phyloP scores from a whole-genome alignment of 768 basidiomycete genomes.

The Guyanaporus albipodus region DNA sequence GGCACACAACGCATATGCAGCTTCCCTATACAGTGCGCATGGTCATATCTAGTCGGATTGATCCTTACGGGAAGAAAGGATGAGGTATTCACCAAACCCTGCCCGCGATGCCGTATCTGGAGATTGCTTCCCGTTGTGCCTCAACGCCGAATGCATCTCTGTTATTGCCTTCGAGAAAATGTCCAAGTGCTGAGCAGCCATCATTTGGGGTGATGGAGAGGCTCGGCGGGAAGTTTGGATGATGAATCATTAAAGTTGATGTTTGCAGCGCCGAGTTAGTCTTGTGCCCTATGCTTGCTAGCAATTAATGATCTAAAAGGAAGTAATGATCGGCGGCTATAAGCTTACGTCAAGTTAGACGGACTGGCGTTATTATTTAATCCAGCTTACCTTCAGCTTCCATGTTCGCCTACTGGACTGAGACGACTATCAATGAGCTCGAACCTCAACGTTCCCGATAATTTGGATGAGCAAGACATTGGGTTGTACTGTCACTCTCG shows the following conservation, averaged over 20 bases:
- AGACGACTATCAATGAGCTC: slow-evolving; percentile 15
- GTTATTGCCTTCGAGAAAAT: neutral
- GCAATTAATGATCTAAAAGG: too few species aligned
- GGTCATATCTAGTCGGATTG: neutral
- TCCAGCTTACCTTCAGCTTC: slow-evolving; percentile 2
- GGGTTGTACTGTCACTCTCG: slow-evolving; percentile 23
- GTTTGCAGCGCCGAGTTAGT: too few species aligned
- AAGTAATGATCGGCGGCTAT: too few species aligned
- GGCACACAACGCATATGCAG: slow-evolving; percentile 53
- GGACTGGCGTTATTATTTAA: too few species aligned
- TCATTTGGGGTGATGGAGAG: slow-evolving; percentile 38
- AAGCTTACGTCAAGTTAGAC: too few species aligned
- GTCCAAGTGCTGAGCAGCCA: neutral
- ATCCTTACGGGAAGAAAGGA: slow-evolving; percentile 10
- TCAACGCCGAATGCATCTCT: slow-evolving; percentile 25
- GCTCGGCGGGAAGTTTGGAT: slow-evolving; percentile 44
- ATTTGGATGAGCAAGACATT: slow-evolving; percentile 30
- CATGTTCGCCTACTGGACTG: neutral
- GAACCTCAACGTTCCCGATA: slow-evolving; percentile 9
- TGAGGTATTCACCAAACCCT: slow-evolving; percentile 64
- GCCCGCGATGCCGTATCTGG: slow-evolving; percentile 77
- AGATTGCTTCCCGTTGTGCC: slow-evolving; percentile 57
- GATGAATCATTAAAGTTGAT: neutral
- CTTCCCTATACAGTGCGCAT: slow-evolving; percentile 53
- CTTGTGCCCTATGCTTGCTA: too few species aligned